Conservation (phyloP, 2,329 filamentous ascomycete species). For the Ophiostoma pallidulum region DNA sequence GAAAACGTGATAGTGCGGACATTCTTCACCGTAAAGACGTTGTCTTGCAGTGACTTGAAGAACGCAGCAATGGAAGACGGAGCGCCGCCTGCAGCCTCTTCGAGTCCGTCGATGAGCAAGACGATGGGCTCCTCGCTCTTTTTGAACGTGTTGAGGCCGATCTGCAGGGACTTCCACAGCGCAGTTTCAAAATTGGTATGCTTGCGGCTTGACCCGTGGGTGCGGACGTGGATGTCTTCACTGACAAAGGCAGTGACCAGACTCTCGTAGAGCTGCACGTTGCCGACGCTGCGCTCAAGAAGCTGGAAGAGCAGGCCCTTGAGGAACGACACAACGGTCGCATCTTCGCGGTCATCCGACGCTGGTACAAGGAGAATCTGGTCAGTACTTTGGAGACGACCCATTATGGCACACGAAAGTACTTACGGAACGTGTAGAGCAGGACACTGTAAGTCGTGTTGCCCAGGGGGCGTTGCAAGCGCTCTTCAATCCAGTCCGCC, state of each 20-base stretch:
- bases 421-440: constrained; percentile 29
- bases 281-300: constrained; percentile 30
- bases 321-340: constrained; percentile 25
- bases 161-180: constrained; percentile 28
- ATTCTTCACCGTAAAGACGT: constrained; percentile 21
- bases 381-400: too few species aligned
- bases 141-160: constrained; percentile 24
- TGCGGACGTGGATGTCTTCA: neutral
- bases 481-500: constrained; percentile 41
- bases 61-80: constrained; percentile 20
- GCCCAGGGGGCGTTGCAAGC: constrained; percentile 29
- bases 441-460: constrained; percentile 27
- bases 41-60: constrained; percentile 24
- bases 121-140: constrained; percentile 23
- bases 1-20: constrained; percentile 29
- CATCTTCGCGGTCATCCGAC: constrained; percentile 24
- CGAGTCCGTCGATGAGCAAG: constrained; percentile 30
- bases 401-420: too few species aligned
- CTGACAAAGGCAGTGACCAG: constrained; percentile 21
- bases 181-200: constrained; percentile 17
- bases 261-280: constrained; percentile 26
- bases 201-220: neutral
- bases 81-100: constrained; percentile 23
- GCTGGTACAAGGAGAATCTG: neutral
- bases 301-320: constrained; percentile 30